These are phyloP conservation scores for Cladosporium sp. DNA, from an alignment of 2,329 filamentous ascomycete genomes.

Conservation along the genomic window DNA sequence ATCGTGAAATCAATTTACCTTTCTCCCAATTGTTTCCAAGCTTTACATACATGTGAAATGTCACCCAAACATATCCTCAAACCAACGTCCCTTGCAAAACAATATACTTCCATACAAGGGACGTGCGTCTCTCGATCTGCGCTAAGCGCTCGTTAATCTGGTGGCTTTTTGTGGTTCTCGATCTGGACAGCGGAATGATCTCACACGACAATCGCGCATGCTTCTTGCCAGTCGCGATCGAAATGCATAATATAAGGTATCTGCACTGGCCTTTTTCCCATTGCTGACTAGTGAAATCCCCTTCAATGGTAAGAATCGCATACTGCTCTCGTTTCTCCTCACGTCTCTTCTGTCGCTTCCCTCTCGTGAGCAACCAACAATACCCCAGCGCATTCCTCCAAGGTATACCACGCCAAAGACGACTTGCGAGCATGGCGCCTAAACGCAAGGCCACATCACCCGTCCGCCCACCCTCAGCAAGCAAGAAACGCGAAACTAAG, in stretches of 20 bases:
- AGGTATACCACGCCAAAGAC: no score
- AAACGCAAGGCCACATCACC: slow-evolving; percentile 31
- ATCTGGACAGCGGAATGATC: slow-evolving; percentile 10
- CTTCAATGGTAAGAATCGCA: slow-evolving; percentile 7
- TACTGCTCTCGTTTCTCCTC: not conserved
- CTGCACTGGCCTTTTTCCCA: slow-evolving; percentile 1
- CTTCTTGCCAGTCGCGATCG: not conserved
- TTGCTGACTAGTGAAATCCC: not conserved
- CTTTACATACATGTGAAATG: no score
- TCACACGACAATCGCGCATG: slow-evolving; percentile 2
- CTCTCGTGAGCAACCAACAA: no score
- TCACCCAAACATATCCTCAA: no score
- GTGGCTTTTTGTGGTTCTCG: slow-evolving; percentile 4
- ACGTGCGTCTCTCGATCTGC: slow-evolving; percentile 4
- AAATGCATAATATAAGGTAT: not conserved
- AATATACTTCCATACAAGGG: no score
- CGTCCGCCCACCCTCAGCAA: slow-evolving; percentile 21
- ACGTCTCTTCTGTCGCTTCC: not conserved
- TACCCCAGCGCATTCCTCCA: no score
- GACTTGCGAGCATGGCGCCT: slow-evolving; percentile 18
- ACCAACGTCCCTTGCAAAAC: no score
- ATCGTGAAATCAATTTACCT: no score
- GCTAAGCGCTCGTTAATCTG: not conserved
- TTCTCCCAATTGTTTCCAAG: no score
- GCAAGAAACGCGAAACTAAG: slow-evolving; percentile 20